Base-by-base conservation (phyloP, 2,329 filamentous ascomycete genomes). In the Venturia carpophila region DNA sequence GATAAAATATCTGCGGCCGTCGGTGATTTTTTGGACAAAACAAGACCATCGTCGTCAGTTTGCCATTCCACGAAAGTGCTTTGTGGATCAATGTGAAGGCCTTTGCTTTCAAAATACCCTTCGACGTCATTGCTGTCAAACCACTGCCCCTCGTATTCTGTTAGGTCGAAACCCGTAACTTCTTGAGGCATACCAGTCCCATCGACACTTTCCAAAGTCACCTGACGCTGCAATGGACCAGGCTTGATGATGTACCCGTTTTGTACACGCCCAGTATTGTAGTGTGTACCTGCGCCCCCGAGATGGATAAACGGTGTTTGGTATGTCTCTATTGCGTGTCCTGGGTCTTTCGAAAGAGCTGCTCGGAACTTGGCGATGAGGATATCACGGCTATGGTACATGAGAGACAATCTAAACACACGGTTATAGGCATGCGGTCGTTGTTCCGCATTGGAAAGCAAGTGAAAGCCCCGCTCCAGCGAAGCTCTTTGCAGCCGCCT, bases 41-140 rank as follows among this genome's bases (percentile, higher is more conserved):
- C 30, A 24, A 64, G 34, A n/a, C 62, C 66, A 24, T 39, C 58
- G 9, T 63, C 69, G 60, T 83, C 79, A 27, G 89, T 74, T 61
- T 88, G 81, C 10, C 83, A 82, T 60, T 83, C 82, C 1, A 88
- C 79, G 64, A 83, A 86, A 21, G 88, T 86, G 11, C 82, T 79
- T 11, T 79, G 77, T 0, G 83, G 80, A 11, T 87, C 83, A 63
- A 92, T 85, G 58, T 78, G 73, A 39, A 91, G 83, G 5, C 86
- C 86, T 39, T 83, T 82, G 62, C 83, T 80, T 49, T 81, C 82
- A 2, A 95, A 77, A 71, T 92, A 94, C 15, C 83, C 80, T 73
- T 94, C 88, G 0, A 92, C 86, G 72, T 94, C 91, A 66, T 90
- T 83, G 0, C 86, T 78, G 71, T 94, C 90, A 69, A 89, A 90